Percentiles rank a stretch among this genome's conserved stretches.
Evolutionary conservation across 2,329 filamentous ascomycete species (phyloP).

Genomic region (Penicillium sp.): DNA sequence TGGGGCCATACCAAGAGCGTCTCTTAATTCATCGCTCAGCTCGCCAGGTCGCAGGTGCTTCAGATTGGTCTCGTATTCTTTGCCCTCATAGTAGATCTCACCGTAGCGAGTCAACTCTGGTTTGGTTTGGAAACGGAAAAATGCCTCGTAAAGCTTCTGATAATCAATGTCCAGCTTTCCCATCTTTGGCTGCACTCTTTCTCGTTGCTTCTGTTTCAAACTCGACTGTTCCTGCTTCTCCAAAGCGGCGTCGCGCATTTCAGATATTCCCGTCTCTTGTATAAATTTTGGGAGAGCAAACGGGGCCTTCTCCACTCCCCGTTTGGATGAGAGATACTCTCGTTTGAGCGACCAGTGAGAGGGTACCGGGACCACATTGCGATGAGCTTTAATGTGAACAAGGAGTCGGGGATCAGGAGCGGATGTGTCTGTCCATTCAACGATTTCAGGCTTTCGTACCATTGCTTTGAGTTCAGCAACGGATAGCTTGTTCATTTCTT

Average conservation of each 20-base stretch:
- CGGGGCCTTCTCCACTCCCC: constrained; percentile 91
- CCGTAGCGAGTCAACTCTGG: constrained; percentile 90
- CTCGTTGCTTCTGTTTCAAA: constrained; percentile 92
- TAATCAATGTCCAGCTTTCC: constrained; percentile 98
- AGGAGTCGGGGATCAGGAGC: constrained; percentile 84
- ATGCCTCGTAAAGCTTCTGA: constrained; percentile 95
- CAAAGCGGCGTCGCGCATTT: constrained; percentile 94
- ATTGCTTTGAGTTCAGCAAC: constrained; percentile 93
- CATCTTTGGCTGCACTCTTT: constrained; percentile 92
- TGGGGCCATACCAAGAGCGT: constrained; percentile 89
- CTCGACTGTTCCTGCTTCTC: constrained; percentile 93
- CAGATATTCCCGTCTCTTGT: constrained; percentile 91
- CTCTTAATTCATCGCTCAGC: constrained; percentile 81
- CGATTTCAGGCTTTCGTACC: constrained; percentile 85
- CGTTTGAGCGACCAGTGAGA: constrained; percentile 93
- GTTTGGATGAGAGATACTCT: constrained; percentile 94
- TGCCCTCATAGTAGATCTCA: constrained; percentile 99
- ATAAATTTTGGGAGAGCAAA: constrained; percentile 96
- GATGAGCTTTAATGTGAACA: constrained; percentile 90
- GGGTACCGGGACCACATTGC: constrained; percentile 93
- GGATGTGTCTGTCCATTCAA: constrained; percentile 96
- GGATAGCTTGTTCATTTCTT: constrained; percentile 85
- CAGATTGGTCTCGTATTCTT: constrained; percentile 94
- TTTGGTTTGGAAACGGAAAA: constrained; percentile 97
- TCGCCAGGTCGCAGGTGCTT: constrained; percentile 88